Percentiles rank a stretch among this genome's conserved stretches.
These are phyloP conservation scores for Moesziomyces sp. DNA, from an alignment of 1,284 basidiomycete genomes.

Conservation along the genomic window DNA sequence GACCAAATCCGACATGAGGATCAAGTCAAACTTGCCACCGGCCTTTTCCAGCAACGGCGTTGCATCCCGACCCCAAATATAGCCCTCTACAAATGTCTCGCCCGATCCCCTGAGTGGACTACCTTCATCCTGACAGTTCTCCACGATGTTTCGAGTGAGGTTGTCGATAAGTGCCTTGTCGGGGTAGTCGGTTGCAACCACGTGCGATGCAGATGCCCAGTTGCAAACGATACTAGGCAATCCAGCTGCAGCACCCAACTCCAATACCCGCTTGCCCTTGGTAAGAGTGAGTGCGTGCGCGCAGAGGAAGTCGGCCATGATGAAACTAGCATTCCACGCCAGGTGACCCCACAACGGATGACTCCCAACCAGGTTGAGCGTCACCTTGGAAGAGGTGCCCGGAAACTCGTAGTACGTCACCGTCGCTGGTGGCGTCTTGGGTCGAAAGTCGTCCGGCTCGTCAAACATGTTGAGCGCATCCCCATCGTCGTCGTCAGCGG, in stretches of 20 bases:
- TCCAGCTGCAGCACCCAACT: slow-evolving; percentile 92
- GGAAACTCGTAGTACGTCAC: slow-evolving; percentile 46
- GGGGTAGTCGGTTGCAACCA: slow-evolving; percentile 91
- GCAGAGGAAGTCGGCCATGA: slow-evolving; percentile 67
- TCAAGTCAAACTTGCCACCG: slow-evolving; percentile 75
- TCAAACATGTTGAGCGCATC: slow-evolving; percentile 56
- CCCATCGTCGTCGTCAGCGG: slow-evolving; percentile 16
- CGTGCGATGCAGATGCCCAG: slow-evolving; percentile 70
- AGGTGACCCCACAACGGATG: slow-evolving; percentile 93
- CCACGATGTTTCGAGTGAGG: slow-evolving; percentile 76
- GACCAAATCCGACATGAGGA: slow-evolving; percentile 90
- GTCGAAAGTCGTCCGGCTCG: slow-evolving; percentile 63
- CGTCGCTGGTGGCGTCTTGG: slow-evolving; percentile 62
- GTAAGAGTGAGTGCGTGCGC: slow-evolving; percentile 69
- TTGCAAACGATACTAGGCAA: slow-evolving; percentile 73
- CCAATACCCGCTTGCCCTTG: slow-evolving; percentile 74
- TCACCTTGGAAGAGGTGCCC: slow-evolving; percentile 34
- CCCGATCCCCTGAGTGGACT: slow-evolving; percentile 33
- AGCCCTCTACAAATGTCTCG: slow-evolving; percentile 73
- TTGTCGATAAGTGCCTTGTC: slow-evolving; percentile 83
- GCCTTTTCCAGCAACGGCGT: slow-evolving; percentile 72
- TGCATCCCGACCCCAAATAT: slow-evolving; percentile 85
- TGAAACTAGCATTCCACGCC: slow-evolving; percentile 74
- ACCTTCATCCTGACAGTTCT: slow-evolving; percentile 72
- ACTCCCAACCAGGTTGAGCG: slow-evolving; percentile 81